These are phyloP conservation scores for Penicillium crustosum DNA, from an alignment of 2,329 filamentous ascomycete species.

Conservation along the genomic window DNA sequence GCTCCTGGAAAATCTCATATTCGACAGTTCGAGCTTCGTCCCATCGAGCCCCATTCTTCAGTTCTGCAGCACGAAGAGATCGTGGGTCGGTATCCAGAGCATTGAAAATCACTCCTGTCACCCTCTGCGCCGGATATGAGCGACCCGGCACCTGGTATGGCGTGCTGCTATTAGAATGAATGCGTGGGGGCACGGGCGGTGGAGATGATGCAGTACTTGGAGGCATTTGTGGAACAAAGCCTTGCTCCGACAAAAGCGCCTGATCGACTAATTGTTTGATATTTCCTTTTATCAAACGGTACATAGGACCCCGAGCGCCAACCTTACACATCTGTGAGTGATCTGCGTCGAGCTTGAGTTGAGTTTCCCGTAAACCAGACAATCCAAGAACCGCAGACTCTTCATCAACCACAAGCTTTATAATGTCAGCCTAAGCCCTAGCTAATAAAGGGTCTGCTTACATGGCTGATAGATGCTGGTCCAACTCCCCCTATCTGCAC, in stretches of 20 bases:
- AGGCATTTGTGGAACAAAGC: constrained; percentile 28
- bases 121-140: constrained; percentile 11
- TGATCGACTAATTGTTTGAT: constrained; percentile 37
- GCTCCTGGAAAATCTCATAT: constrained; percentile 34
- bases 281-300: constrained; percentile 34
- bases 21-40: constrained; percentile 31
- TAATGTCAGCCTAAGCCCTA: constrained; percentile 6
- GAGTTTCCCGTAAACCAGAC: constrained; percentile 36
- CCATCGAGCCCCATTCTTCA: constrained; percentile 31
- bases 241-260: constrained; percentile 31
- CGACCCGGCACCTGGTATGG: constrained; percentile 22
- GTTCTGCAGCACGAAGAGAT: constrained; percentile 27
- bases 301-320: constrained; percentile 30
- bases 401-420: constrained; percentile 37
- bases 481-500: constrained; percentile 30
- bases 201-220: constrained; percentile 10
- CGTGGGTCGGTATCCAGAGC: constrained; percentile 30
- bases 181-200: constrained; percentile 30
- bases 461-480: constrained; percentile 34
- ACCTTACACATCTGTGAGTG: constrained; percentile 40
- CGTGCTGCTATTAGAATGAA: constrained; percentile 31
- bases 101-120: constrained; percentile 23
- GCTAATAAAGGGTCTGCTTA: constrained; percentile 12
- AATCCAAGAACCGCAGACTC: constrained; percentile 38
- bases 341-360: constrained; percentile 37